phyloP scores from a whole-genome alignment of 148 eudicot species.

The Camellia lanceoleosa region DNA sequence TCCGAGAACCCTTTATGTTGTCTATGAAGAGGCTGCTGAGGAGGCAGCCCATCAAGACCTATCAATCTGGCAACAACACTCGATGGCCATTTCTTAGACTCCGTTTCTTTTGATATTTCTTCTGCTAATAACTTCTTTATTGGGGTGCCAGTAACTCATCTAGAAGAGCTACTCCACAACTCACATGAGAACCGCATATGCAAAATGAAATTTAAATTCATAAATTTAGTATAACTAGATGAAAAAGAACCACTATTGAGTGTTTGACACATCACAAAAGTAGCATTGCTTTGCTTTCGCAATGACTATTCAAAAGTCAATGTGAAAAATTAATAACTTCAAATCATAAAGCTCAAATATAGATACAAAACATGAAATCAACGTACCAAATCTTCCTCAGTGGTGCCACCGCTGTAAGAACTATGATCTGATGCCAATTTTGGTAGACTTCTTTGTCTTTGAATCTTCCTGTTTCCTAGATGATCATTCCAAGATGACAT shows the following conservation, averaged over 20 bases:
- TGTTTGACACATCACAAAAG: background rate
- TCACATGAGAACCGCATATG: conserved; percentile 39
- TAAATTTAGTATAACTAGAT: background rate
- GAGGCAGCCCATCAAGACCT: conserved; percentile 88
- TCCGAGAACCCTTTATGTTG: conserved; percentile 43
- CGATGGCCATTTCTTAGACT: conserved; percentile 49
- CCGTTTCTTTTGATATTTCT: conserved; percentile 55
- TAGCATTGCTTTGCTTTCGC: background rate
- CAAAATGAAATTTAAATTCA: conserved; percentile 13
- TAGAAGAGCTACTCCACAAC: conserved; percentile 35
- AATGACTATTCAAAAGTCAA: conserved; percentile 1
- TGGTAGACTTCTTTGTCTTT: conserved; percentile 24
- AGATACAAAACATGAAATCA: conserved; percentile 3
- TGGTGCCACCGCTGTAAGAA: conserved; percentile 28
- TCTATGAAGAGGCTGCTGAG: conserved; percentile 45
- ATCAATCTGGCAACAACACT: conserved; percentile 72
- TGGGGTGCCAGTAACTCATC: conserved; percentile 38
- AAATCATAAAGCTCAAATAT: background rate
- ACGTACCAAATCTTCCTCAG: conserved; percentile 43
- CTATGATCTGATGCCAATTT: conserved; percentile 29
- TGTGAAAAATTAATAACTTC: background rate
- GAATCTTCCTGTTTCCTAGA: conserved; percentile 40
- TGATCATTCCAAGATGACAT: background rate
- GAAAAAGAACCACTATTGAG: background rate
- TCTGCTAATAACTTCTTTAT: conserved; percentile 69